phyloP scores from a whole-genome alignment of 169 alveolate species.

The Babesia bigemina region DNA sequence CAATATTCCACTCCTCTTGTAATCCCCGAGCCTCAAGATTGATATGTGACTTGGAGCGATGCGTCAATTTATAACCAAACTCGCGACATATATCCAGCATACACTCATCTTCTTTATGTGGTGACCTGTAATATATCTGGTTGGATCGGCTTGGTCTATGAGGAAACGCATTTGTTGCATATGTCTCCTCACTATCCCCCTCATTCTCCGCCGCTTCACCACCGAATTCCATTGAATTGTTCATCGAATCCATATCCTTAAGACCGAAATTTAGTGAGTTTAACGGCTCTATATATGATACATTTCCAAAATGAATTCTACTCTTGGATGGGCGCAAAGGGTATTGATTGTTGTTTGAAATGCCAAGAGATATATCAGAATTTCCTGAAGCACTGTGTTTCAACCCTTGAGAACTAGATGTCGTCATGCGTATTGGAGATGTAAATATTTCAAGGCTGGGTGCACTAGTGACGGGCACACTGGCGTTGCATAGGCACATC shows the following conservation, averaged over 20 bases:
- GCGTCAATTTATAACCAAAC: slow-evolving; percentile 41
- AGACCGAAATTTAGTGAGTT: slow-evolving; percentile 7
- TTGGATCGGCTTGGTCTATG: slow-evolving; percentile 3
- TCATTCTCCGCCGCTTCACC: slow-evolving; percentile 14
- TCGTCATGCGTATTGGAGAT: not conserved
- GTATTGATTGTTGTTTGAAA: not conserved
- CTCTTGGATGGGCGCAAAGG: slow-evolving; percentile 39
- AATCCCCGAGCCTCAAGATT: slow-evolving; percentile 19
- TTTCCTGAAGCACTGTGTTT: slow-evolving; percentile 19
- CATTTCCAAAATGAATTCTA: slow-evolving; percentile 53
- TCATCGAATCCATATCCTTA: slow-evolving; percentile 4
- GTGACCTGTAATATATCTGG: slow-evolving; percentile 17
- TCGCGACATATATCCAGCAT: slow-evolving; percentile 43
- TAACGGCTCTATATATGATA: slow-evolving; percentile 39
- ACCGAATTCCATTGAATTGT: slow-evolving; percentile 4
- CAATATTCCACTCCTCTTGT: slow-evolving; percentile 18
- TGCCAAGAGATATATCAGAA: not conserved
- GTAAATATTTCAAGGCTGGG: not conserved
- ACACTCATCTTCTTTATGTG: slow-evolving; percentile 50
- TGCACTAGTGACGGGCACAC: slow-evolving; percentile 7
- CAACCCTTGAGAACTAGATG: not conserved
- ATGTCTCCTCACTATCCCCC: slow-evolving; percentile 16
- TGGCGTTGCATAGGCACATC: slow-evolving; percentile 42
- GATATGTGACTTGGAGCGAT: slow-evolving; percentile 21
- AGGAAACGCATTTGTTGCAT: slow-evolving; percentile 17